phyloP scores from a whole-genome alignment of 495 filamentous ascomycete species.

The Penicillium chermesinum region DNA sequence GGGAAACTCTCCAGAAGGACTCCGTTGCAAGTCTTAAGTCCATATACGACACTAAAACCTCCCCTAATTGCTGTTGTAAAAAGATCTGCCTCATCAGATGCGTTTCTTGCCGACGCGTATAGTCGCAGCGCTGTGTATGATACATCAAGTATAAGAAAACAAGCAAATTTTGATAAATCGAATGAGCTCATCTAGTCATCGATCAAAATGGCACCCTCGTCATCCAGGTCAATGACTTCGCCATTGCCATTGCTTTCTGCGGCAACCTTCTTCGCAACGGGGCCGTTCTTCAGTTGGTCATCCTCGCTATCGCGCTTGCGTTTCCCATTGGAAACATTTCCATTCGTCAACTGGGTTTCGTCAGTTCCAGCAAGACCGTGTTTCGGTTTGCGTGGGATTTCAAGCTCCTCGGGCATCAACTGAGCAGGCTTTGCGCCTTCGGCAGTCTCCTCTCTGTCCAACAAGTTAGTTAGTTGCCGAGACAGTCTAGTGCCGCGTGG shows the following conservation, averaged over 20 bases:
- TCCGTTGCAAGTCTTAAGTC: too few species aligned
- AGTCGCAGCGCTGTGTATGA: neutral
- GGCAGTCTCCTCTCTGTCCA: conserved; percentile 23
- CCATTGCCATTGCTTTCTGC: conserved; percentile 27
- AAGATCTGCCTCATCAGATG: neutral
- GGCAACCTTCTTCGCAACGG: conserved; percentile 41
- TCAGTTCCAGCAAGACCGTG: conserved; percentile 15
- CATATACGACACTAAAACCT: too few species aligned
- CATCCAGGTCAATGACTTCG: conserved; percentile 41
- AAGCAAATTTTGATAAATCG: neutral
- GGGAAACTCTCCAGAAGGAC: too few species aligned
- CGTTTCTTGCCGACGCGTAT: neutral
- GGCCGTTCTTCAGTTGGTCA: conserved; percentile 34
- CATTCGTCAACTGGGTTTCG: conserved; percentile 13
- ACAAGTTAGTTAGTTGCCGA: conserved; percentile 8
- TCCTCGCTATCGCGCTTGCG: conserved; percentile 45
- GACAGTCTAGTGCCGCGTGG: neutral
- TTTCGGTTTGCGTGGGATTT: conserved; percentile 51
- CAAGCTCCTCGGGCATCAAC: conserved; percentile 34
- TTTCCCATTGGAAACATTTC: conserved; percentile 24
- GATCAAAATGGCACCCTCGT: conserved; percentile 68
- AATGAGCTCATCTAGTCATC: conserved; percentile 44
- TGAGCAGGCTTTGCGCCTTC: conserved; percentile 42
- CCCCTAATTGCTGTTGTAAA: neutral
- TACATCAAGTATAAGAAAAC: neutral